Base-by-base conservation (phyloP, 805 yeast genomes). In the Candida ficus region DNA sequence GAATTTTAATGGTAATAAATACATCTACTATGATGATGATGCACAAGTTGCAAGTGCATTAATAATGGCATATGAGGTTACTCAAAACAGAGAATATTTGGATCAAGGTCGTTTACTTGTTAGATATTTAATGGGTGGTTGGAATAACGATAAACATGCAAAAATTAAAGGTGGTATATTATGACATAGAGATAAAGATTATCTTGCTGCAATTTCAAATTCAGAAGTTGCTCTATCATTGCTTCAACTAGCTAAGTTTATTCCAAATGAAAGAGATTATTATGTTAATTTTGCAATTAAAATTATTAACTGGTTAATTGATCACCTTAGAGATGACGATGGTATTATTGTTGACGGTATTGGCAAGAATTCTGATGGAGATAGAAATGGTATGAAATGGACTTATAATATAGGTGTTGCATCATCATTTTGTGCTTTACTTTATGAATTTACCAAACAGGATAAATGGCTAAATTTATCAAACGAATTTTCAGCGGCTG, bases 21-120 rank as follows among this genome's bases (percentile, higher is more conserved):
- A 82, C 56, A 76, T 82, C 30, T 80, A 81, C 57, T 78, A 78
- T 46, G 88, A 82, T 53, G 90, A 82, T 53, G 83, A 81, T 54
- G 90, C 89, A 3, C 90, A 82, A 56, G 76, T 81, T 12, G 81
- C 83, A 13, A 67, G 78, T 50, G 82, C 80, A 4, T 65, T 79
- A 49, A 62, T 83, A 42, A 71, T 78, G 3, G 84, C 85, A 2
- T 81, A 76, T 53, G 88, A 80, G 52, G 85, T 78, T 19, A 79
- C 87, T 1, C 74, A 73, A 2, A 73, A 80, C 46, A 62, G 62
- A 48, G 62, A 63, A 34, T 77, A 67, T 53, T 62, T 82, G 45
- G 77, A 73, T 48, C 65, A 67, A 48, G 83, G 79, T 7, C 65
- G 76, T 37, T 83, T 77, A 47, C 64, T 78, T 49, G 78, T 73